Conservation (phyloP, 495 filamentous ascomycete species). For the Penicillium paradoxum region DNA sequence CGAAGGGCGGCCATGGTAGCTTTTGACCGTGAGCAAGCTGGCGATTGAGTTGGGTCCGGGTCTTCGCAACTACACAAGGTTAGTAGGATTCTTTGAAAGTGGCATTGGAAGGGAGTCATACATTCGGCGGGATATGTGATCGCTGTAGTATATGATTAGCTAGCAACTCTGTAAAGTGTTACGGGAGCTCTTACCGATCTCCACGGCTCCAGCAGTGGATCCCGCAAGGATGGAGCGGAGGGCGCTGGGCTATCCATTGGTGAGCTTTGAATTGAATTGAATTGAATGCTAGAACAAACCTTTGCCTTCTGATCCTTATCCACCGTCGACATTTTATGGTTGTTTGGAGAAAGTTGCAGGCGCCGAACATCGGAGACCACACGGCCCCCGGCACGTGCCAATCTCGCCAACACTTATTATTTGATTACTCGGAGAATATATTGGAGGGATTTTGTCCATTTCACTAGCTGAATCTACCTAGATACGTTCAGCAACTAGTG, state of each 20-base stretch:
- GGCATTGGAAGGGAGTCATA: conserved; percentile 33
- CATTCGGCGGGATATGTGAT: conserved; percentile 98
- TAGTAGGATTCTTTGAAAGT: conserved; percentile 15
- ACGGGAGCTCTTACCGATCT: conserved; percentile 63
- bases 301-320: conserved; percentile 41
- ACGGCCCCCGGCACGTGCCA: conserved; percentile 20
- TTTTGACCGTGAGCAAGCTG: conserved; percentile 74
- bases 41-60: conserved; percentile 87
- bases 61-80: conserved; percentile 72
- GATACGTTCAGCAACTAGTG: conserved; percentile 21
- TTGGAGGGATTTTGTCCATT: conserved; percentile 32
- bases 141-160: conserved; percentile 43
- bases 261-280: conserved; percentile 11
- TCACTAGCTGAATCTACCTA: conserved; percentile 21
- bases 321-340: conserved; percentile 35
- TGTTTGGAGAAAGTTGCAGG: conserved; percentile 7
- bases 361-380: conserved; percentile 16
- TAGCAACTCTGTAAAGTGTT: neutral
- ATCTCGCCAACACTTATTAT: too few relatives aligned
- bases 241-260: conserved; percentile 59
- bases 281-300: conserved; percentile 24
- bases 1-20: conserved; percentile 94
- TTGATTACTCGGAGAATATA: too few relatives aligned
- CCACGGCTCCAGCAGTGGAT: conserved; percentile 84
- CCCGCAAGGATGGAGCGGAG: conserved; percentile 85